Evolutionary conservation across 768 basidiomycete species (phyloP), one percentile per base, ranked within the genome.

Genomic region (Trametes meyenii): DNA sequence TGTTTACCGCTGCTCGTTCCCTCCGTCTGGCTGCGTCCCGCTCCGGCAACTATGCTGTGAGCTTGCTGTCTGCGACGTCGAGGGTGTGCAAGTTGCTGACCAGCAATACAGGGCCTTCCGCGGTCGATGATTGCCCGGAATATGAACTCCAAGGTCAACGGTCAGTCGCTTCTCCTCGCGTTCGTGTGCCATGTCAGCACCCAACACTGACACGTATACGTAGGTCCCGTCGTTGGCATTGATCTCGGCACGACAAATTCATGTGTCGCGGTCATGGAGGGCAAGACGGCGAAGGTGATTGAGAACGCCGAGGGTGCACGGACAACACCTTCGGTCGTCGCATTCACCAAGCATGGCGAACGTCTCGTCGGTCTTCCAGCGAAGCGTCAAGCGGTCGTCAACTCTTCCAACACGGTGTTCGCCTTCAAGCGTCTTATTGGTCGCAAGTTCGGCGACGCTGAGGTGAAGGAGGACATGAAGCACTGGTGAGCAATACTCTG

Each of bases 311-410:
- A 98, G 80, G 96, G 97, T 81, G 92, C 91, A 59, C 88, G 97
- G 67, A 98, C 97, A 64, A 99, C 97, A 16, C 97, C 97, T 2
- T 99, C 97, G 40, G 94, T 98, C 58, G 94, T 98, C 67, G 96
- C 96, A 40, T 99, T 99, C 83, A 94, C 97, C 57, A 97, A 98
- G 76, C 95, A 98, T 69, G 94, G 94, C 58, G 97, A 99, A 75
- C 94, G 96, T 60, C 83, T 98, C 35, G 89, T 97, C 61, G 96
- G 96, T 76, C 85, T 97, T 44, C 96, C 96, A 23, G 97, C 96
- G 12, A 96, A 98, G 78, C 92, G 96, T 50, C 96, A 98, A 75
- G 95, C 94, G 1, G 93, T 97, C 49, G 94, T 98, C 73, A 99
- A 99, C 83, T 81, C 93, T 7, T 71, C 87, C 58, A 97, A 97